Percentiles rank a stretch among this genome's conserved stretches.
phyloP scores from a whole-genome alignment of 1,284 basidiomycete genomes.

The Wolfiporia cocos region DNA sequence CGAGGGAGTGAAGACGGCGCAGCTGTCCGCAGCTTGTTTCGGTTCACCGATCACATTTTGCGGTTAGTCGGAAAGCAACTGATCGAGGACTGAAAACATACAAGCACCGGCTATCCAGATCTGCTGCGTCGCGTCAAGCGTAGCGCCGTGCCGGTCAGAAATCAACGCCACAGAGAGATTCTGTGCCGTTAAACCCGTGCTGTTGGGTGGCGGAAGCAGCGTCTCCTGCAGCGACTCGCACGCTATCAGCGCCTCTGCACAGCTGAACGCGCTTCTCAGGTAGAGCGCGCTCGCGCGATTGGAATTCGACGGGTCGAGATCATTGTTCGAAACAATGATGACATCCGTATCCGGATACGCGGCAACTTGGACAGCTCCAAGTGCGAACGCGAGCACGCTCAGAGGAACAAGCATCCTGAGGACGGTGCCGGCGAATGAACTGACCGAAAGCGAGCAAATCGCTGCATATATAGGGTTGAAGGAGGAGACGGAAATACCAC shows the following conservation, averaged over 20 bases:
- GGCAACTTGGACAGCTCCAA: background rate
- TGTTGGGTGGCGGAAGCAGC: constrained; percentile 4
- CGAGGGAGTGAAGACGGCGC: constrained; percentile 5
- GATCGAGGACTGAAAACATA: background rate
- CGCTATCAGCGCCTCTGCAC: constrained; percentile 6
- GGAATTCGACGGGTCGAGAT: constrained; percentile 9
- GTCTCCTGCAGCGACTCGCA: constrained; percentile 8
- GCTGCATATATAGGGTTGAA: background rate
- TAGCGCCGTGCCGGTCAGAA: constrained; percentile 9
- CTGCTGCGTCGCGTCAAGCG: constrained; percentile 4
- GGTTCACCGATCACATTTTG: no score
- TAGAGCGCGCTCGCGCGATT: constrained; percentile 8
- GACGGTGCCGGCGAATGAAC: no score
- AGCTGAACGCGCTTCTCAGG: constrained; percentile 6
- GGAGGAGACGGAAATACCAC: background rate
- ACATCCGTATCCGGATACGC: constrained; percentile 9
- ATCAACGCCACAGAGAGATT: constrained; percentile 7
- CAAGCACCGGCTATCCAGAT: constrained; percentile 6
- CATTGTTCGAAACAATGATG: constrained; percentile 11
- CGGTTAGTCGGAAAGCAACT: background rate
- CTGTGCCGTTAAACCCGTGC: constrained; percentile 5
- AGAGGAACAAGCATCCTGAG: no score
- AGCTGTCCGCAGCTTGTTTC: constrained; percentile 1
- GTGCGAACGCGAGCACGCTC: background rate
- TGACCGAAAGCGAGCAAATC: background rate